Conservation (phyloP, 106 monocot genomes). For the Acanthochlamys bracteata region DNA sequence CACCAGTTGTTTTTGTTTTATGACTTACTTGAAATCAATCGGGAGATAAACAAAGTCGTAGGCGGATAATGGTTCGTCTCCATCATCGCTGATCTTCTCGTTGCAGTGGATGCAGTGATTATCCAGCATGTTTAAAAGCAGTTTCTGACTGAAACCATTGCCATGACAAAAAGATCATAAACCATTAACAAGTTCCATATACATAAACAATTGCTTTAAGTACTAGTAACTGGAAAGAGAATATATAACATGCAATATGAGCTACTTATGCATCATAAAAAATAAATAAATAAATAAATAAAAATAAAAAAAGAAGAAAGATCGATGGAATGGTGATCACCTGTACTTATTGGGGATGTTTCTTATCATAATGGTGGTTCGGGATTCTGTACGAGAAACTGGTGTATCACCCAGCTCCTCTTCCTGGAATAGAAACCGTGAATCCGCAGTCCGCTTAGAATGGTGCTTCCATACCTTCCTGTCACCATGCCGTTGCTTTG, state of each 20-base stretch:
- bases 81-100: slow-evolving; percentile 46
- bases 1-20: background rate
- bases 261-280: too few species aligned
- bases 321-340: slow-evolving; percentile 10
- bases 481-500: slow-evolving; percentile 22
- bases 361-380: slow-evolving; percentile 96
- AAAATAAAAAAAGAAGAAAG: background rate
- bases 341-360: slow-evolving; percentile 99
- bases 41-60: slow-evolving; percentile 99
- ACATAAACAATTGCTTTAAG: too few species aligned
- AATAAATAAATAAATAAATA: slow-evolving; percentile 2
- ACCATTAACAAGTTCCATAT: background rate
- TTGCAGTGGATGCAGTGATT: slow-evolving; percentile 97
- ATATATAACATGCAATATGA: too few species aligned
- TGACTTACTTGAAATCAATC: slow-evolving; percentile 95
- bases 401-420: slow-evolving; percentile 2
- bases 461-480: slow-evolving; percentile 26
- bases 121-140: slow-evolving; percentile 92
- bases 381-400: slow-evolving; percentile 30
- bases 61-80: slow-evolving; percentile 54
- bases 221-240: too few species aligned
- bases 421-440: slow-evolving; percentile 55
- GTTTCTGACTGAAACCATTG: slow-evolving; percentile 70
- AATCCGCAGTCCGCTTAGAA: slow-evolving; percentile 20
- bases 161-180: background rate